These are phyloP conservation scores for Schizosaccharomyces pombe DNA, from an alignment of 805 yeast genomes.

Conservation along the genomic window ASM294v3 CU329670.1:3742001-3742500, in stretches of 20 bases:
- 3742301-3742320: slow-evolving; percentile 99
- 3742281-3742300: slow-evolving; percentile 76
- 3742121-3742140: slow-evolving; percentile 22
- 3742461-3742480: slow-evolving; percentile 71
- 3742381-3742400: slow-evolving; percentile 94
- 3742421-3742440: slow-evolving; percentile 63
- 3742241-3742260: slow-evolving; percentile 78
- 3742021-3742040: slow-evolving; percentile 88
- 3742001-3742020: slow-evolving; percentile 98
- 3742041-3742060: slow-evolving; percentile 95
- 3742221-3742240: slow-evolving; percentile 54
- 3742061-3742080: slow-evolving; percentile 68
- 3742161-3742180: slow-evolving; percentile 55
- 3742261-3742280: slow-evolving; percentile 84
- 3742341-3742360: slow-evolving; percentile 93
- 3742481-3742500: slow-evolving; percentile 23
- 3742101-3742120: slow-evolving; percentile 27
- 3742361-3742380: slow-evolving; percentile 93
- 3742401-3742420: slow-evolving; percentile 76
- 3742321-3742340: slow-evolving; percentile 93
- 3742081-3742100: slow-evolving; percentile 24
- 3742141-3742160: slow-evolving; percentile 44
- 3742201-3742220: slow-evolving; percentile 47
- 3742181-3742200: slow-evolving; percentile 52
- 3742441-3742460: slow-evolving; percentile 83